These are phyloP conservation scores for Phytophthora constricta DNA, from an alignment of 352 stramenopile genomes.

Conservation along the genomic window DNA sequence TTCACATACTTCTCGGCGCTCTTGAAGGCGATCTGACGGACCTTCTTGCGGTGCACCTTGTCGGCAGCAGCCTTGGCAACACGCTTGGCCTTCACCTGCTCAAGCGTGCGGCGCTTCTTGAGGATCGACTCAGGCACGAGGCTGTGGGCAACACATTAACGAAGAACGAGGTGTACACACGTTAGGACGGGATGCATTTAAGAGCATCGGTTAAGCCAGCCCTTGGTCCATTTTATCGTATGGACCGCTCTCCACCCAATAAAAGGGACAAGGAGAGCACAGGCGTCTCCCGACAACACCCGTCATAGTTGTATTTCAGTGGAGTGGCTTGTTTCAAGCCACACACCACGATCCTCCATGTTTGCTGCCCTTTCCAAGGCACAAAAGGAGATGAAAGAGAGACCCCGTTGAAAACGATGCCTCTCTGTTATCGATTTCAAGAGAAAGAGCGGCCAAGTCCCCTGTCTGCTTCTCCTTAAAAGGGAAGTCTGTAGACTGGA, in stretches of 20 bases:
- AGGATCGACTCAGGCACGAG: constrained; percentile 91
- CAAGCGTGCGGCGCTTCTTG: constrained; percentile 91
- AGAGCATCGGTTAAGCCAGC: constrained; percentile 32
- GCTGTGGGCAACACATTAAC: constrained; percentile 41
- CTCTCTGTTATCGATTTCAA: constrained; percentile 85
- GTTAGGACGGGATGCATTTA: constrained; percentile 86
- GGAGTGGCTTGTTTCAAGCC: constrained; percentile 59
- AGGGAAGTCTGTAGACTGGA: not conserved
- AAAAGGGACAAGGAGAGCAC: constrained; percentile 1
- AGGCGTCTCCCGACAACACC: constrained; percentile 62
- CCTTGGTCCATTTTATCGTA: not conserved
- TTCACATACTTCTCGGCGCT: constrained; percentile 98
- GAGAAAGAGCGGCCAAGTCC: constrained; percentile 76
- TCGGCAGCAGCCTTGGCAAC: constrained; percentile 73
- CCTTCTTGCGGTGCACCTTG: constrained; percentile 88
- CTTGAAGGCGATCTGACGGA: constrained; percentile 92
- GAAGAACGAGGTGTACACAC: constrained; percentile 25
- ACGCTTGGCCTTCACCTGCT: constrained; percentile 90
- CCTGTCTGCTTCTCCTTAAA: not conserved
- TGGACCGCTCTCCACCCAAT: not conserved
- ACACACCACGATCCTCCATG: constrained; percentile 87
- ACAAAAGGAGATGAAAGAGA: constrained; percentile 80
- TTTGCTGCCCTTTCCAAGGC: constrained; percentile 58
- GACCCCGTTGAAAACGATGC: constrained; percentile 16
- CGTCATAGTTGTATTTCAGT: constrained; percentile 90